These are phyloP conservation scores for Orobanche coerulescens DNA, from an alignment of 257 asterid species.

Conservation along the genomic window DNA sequence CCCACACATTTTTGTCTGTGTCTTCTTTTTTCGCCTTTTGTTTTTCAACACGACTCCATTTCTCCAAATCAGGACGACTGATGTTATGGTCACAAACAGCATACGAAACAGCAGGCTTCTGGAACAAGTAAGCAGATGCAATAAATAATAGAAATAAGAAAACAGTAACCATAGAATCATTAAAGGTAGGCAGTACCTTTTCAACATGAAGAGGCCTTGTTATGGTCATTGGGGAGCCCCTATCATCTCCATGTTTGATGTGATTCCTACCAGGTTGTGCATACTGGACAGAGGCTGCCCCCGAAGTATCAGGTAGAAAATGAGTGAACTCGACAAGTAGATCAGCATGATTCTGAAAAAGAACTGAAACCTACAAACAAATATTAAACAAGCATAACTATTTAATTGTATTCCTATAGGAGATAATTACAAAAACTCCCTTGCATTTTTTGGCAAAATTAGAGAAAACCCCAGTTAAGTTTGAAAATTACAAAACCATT, in stretches of 20 bases:
- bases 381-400: conserved; percentile 10
- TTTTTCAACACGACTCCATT: conserved; percentile 39
- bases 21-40: conserved; percentile 42
- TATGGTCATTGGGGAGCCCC: conserved; percentile 43
- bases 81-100: conserved; percentile 35
- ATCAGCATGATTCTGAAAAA: conserved; percentile 73
- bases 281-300: conserved; percentile 43
- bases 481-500: too few relatives aligned
- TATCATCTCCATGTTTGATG: conserved; percentile 43
- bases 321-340: conserved; percentile 89
- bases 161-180: conserved; percentile 17
- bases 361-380: conserved; percentile 70
- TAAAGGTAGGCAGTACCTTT: conserved; percentile 47
- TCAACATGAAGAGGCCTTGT: conserved; percentile 40
- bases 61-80: conserved; percentile 42
- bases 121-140: conserved; percentile 28
- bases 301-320: conserved; percentile 74
- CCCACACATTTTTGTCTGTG: conserved; percentile 41
- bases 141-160: conserved; percentile 16
- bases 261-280: conserved; percentile 44
- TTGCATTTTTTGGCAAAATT: too few relatives aligned
- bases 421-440: too few relatives aligned
- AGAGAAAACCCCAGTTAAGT: too few relatives aligned
- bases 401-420: too few relatives aligned
- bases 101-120: conserved; percentile 47